Evolutionary conservation across 192 early-diverging fungal genomes (phyloP).

Genomic region (Chytriomyces hyalinus): DNA sequence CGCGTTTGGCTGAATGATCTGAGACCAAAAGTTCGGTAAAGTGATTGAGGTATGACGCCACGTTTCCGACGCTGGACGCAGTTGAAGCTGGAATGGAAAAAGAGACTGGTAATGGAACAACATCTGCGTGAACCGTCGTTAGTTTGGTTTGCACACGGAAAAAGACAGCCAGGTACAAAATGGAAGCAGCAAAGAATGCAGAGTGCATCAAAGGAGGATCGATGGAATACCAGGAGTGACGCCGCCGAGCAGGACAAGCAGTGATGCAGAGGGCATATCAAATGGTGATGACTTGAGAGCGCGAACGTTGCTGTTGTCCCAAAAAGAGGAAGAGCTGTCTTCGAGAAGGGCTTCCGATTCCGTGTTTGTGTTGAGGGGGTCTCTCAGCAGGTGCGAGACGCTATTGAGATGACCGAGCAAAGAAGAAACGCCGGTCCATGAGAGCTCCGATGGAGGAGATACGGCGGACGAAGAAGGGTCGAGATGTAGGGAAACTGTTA

Average conservation of each 20-base stretch:
- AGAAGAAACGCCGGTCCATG: conserved; percentile 15
- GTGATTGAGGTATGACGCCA: conserved; percentile 16
- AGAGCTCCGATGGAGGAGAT: neutral
- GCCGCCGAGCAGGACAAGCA: conserved; percentile 11
- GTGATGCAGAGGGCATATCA: neutral
- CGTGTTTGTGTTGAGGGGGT: neutral
- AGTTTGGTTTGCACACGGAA: too few species aligned
- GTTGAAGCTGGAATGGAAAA: neutral
- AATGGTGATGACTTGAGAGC: neutral
- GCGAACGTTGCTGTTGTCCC: neutral
- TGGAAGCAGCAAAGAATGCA: too few species aligned
- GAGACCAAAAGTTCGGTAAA: conserved; percentile 26
- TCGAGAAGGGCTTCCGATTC: neutral
- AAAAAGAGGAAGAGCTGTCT: neutral
- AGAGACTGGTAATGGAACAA: conserved; percentile 7
- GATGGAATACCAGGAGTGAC: too few species aligned
- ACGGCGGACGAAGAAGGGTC: neutral
- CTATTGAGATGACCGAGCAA: conserved; percentile 20
- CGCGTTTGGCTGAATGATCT: conserved; percentile 4
- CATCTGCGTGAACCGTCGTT: neutral
- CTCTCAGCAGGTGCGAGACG: conserved; percentile 14
- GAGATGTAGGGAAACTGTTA: conserved; percentile 18
- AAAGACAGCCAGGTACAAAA: too few species aligned
- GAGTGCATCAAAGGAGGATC: too few species aligned
- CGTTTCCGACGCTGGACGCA: neutral